Evolutionary conservation across 1,284 basidiomycete genomes (phyloP).

Genomic region (Microbotryum scabiosae): DNA sequence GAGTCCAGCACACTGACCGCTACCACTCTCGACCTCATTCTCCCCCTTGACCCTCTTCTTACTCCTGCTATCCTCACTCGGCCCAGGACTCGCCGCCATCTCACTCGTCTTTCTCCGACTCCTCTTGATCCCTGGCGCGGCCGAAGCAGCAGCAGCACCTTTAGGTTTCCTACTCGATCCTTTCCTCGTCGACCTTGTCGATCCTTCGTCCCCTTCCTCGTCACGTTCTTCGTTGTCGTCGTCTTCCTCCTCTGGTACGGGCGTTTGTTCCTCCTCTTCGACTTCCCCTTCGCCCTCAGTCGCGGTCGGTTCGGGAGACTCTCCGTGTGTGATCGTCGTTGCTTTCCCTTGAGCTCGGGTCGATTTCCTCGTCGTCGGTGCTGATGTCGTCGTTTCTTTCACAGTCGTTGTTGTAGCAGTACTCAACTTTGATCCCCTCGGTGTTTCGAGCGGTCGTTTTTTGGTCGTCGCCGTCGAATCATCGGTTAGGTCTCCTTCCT

Average conservation of each 20-base stretch:
- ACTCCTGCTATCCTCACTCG: neutral
- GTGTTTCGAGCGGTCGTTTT: too few species aligned
- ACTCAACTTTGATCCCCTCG: too few species aligned
- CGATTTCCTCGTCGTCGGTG: too few species aligned
- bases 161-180: neutral
- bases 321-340: too few species aligned
- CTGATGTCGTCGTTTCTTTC: too few species aligned
- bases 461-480: too few species aligned
- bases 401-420: too few species aligned
- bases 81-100: neutral
- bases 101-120: slow-evolving; percentile 15
- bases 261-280: neutral
- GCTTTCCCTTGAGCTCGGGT: too few species aligned
- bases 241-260: neutral
- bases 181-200: neutral
- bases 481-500: too few species aligned
- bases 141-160: neutral
- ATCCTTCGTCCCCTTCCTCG: neutral
- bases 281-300: neutral
- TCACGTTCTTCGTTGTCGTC: slow-evolving; percentile 2
- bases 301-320: neutral
- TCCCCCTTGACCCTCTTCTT: neutral
- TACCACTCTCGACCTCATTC: neutral
- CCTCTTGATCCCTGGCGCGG: neutral
- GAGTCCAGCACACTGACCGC: neutral